Evolutionary conservation across 1,284 basidiomycete species (phyloP).

Genomic region (Mycosarcoma maydis): DNA sequence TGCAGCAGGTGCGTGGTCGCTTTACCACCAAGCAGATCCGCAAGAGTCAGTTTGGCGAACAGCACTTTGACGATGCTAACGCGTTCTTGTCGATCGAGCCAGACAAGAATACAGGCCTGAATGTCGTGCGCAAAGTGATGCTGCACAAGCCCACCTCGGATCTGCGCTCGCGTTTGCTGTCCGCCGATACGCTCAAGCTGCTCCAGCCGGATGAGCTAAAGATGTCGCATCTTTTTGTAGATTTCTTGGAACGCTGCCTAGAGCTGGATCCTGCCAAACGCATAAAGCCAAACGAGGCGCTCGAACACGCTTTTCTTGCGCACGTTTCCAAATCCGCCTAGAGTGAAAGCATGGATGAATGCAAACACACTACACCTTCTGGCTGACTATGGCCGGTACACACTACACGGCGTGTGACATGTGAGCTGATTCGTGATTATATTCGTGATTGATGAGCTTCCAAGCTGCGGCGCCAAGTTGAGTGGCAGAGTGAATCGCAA

Average conservation of each 20-base stretch:
- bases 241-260: constrained; percentile 90
- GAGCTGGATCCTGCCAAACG: constrained; percentile 87
- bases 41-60: constrained; percentile 86
- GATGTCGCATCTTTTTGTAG: constrained; percentile 83
- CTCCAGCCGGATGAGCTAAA: constrained; percentile 89
- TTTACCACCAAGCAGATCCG: constrained; percentile 94
- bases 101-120: constrained; percentile 69
- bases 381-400: too few species aligned
- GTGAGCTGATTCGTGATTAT: too few species aligned
- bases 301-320: constrained; percentile 80
- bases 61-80: constrained; percentile 91
- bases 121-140: constrained; percentile 81
- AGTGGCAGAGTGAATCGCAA: too few species aligned
- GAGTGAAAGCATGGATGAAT: too few species aligned
- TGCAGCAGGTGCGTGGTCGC: constrained; percentile 90
- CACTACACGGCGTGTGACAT: too few species aligned
- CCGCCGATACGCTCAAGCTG: constrained; percentile 75
- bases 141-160: constrained; percentile 85
- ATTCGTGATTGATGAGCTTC: too few species aligned
- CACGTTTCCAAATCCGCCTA: constrained; percentile 4
- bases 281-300: constrained; percentile 85
- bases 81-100: constrained; percentile 56
- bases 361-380: too few species aligned
- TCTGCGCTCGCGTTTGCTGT: constrained; percentile 82
- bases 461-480: too few species aligned